Percentiles rank a stretch among this genome's conserved stretches.
Evolutionary conservation across 78 protist species (phyloP).

Genomic region (Dictyostelium intermedium): DNA sequence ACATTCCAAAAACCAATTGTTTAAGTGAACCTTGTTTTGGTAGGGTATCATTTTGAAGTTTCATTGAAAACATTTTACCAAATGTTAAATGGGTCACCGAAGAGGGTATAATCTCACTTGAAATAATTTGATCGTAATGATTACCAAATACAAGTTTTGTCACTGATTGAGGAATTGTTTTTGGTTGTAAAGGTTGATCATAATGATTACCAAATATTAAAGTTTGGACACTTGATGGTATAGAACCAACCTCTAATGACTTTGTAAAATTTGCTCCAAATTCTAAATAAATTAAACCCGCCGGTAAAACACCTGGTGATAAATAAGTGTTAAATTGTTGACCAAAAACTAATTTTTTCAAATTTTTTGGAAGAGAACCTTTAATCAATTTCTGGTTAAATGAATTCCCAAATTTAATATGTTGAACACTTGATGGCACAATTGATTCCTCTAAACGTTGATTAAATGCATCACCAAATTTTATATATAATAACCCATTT

Average conservation of each 20-base stretch:
- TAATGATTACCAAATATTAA: not conserved
- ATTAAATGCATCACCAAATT: not conserved
- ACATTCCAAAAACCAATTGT: not conserved
- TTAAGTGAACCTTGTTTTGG: not conserved
- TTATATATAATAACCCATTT: not conserved
- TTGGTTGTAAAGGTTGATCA: not conserved
- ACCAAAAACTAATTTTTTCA: not conserved
- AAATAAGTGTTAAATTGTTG: not conserved
- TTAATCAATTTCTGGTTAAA: not conserved
- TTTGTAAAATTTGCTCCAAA: conserved; percentile 10
- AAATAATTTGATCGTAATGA: not conserved
- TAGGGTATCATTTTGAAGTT: not conserved
- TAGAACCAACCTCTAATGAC: not conserved
- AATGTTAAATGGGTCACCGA: not conserved
- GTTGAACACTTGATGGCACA: not conserved
- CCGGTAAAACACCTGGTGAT: not conserved
- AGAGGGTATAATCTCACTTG: not conserved
- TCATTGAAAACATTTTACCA: conserved; percentile 7
- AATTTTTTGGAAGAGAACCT: not conserved
- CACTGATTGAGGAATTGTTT: not conserved
- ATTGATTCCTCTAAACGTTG: not conserved
- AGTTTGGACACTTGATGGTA: not conserved
- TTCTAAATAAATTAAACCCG: not conserved
- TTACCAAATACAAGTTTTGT: not conserved
- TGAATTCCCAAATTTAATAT: not conserved